Conservation (phyloP, 805 yeast species). For the Ogataea minuta region DNA sequence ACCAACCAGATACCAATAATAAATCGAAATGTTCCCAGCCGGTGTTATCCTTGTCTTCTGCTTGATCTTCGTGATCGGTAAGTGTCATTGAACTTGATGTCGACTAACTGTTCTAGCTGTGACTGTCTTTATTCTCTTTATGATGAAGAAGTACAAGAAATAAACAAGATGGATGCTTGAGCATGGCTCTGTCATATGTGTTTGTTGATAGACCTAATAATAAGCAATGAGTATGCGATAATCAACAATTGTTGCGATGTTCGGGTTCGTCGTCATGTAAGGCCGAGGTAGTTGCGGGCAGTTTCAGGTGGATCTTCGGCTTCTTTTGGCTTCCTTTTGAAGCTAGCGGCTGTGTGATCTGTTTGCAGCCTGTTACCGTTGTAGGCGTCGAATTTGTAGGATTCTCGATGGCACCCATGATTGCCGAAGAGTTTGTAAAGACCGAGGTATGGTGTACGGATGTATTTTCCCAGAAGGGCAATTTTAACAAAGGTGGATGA, state of each 20-base stretch:
- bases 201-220: constrained; percentile 13
- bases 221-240: constrained; percentile 7
- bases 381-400: too few relatives aligned
- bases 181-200: constrained; percentile 6
- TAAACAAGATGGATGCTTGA: constrained; percentile 18
- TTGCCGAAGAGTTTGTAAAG: too few relatives aligned
- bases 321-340: too few relatives aligned
- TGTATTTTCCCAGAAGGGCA: constrained; percentile 9
- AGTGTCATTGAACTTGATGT: constrained; percentile 11
- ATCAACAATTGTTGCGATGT: background rate
- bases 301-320: too few relatives aligned
- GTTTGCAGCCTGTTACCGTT: too few relatives aligned
- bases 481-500: constrained; percentile 7
- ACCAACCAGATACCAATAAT: constrained; percentile 11
- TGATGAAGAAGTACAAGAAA: constrained; percentile 36
- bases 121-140: constrained; percentile 29
- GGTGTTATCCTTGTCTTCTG: constrained; percentile 64
- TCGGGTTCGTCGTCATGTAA: background rate
- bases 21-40: constrained; percentile 52
- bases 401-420: too few relatives aligned
- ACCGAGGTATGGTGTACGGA: constrained; percentile 6
- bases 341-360: too few relatives aligned
- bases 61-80: constrained; percentile 47
- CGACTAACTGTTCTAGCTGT: constrained; percentile 22
- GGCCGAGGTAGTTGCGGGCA: too few relatives aligned